Evolutionary conservation across 371 early-diverging fungal species (phyloP).

Genomic region (Mucor plumbeus): DNA sequence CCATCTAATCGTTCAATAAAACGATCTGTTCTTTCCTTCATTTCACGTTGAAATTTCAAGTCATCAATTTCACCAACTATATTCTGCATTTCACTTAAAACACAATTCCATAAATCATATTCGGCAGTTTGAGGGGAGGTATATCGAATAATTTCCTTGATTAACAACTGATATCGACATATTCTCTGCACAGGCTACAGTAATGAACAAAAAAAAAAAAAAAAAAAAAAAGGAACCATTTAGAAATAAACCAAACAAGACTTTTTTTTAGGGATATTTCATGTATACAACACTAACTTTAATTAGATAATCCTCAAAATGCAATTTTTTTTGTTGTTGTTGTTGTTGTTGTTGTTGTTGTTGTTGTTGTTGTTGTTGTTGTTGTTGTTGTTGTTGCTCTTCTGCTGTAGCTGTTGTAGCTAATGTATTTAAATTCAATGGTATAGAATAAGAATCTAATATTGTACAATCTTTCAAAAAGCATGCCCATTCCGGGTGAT

Average conservation of each 20-base stretch:
- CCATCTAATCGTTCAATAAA: constrained; percentile 47
- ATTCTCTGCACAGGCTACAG: constrained; percentile 54
- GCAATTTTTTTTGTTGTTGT: constrained; percentile 28
- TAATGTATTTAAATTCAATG: neutral
- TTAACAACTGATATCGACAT: constrained; percentile 51
- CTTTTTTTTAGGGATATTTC: neutral
- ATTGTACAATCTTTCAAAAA: constrained; percentile 42
- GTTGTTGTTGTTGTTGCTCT: neutral
- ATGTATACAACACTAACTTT: constrained; percentile 31
- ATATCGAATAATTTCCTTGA: constrained; percentile 48
- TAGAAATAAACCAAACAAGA: neutral
- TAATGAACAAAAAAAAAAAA: neutral
- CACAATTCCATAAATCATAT: constrained; percentile 29
- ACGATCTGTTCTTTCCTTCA: constrained; percentile 39
- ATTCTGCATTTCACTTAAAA: constrained; percentile 38
- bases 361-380: constrained; percentile 12
- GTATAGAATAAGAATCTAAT: constrained; percentile 16
- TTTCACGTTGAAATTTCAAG: constrained; percentile 37
- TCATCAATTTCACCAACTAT: constrained; percentile 46
- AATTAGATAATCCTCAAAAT: constrained; percentile 56
- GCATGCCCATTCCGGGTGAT: constrained; percentile 46
- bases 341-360: too few species aligned
- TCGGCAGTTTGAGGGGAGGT: constrained; percentile 36
- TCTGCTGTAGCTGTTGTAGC: neutral
- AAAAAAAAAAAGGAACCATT: neutral